These are phyloP conservation scores for Amniculicola lignicola DNA, from an alignment of 495 filamentous ascomycete genomes.

Conservation along the genomic window DNA sequence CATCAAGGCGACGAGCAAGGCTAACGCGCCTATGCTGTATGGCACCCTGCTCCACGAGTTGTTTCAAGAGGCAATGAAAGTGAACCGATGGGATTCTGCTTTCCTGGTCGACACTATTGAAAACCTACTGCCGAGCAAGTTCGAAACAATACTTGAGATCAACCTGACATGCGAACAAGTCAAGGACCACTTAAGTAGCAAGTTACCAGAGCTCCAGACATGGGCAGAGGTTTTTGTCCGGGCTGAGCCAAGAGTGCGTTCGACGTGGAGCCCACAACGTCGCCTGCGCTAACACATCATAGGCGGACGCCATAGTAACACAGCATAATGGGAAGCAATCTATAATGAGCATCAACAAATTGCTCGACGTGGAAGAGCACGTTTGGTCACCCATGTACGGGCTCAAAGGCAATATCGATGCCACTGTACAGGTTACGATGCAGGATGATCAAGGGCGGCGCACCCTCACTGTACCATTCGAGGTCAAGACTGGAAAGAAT, in stretches of 20 bases:
- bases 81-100: conserved; percentile 72
- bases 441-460: conserved; percentile 59
- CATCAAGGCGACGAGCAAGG: conserved; percentile 78
- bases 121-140: conserved; percentile 61
- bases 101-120: conserved; percentile 64
- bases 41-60: conserved; percentile 90
- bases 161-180: conserved; percentile 69
- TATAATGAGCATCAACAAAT: conserved; percentile 81
- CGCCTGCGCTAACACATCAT: conserved; percentile 11
- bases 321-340: conserved; percentile 70
- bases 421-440: conserved; percentile 90
- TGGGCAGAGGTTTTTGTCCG: conserved; percentile 85
- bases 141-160: conserved; percentile 84
- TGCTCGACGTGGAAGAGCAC: conserved; percentile 95
- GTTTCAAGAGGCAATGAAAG: conserved; percentile 83
- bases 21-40: conserved; percentile 76
- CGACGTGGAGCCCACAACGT: too few species aligned
- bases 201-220: conserved; percentile 68
- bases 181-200: conserved; percentile 70
- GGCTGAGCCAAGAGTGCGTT: conserved; percentile 63
- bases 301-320: conserved; percentile 70
- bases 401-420: conserved; percentile 95
- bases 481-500: conserved; percentile 89
- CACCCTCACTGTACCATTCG: conserved; percentile 82
- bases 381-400: conserved; percentile 97